These are phyloP conservation scores for Peronospora destructor DNA, from an alignment of 352 stramenopile genomes.

Conservation along the genomic window DNA sequence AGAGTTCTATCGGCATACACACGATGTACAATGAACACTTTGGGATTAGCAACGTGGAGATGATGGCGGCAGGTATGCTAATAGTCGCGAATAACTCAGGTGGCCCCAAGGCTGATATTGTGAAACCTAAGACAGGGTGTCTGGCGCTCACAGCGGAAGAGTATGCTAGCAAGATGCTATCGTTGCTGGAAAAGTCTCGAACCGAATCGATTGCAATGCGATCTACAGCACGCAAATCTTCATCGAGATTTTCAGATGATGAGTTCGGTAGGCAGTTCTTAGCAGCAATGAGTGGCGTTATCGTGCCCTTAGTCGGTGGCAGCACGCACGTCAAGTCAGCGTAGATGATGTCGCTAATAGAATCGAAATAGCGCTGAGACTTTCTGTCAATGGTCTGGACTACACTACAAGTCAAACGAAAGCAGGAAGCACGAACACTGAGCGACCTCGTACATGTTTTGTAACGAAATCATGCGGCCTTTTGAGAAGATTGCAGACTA, in stretches of 20 bases:
- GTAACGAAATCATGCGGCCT: neutral
- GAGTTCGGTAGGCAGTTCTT: constrained; percentile 64
- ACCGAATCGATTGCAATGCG: constrained; percentile 36
- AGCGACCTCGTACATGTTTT: constrained; percentile 9
- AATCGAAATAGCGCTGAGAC: neutral
- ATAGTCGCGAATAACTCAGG: constrained; percentile 96
- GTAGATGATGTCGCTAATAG: constrained; percentile 9
- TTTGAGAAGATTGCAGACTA: constrained; percentile 4
- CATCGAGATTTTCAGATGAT: constrained; percentile 66
- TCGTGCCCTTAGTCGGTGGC: constrained; percentile 11
- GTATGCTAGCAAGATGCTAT: constrained; percentile 81
- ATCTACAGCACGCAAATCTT: constrained; percentile 33
- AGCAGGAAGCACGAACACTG: neutral
- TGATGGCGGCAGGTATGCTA: constrained; percentile 96
- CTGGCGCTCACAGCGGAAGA: constrained; percentile 83
- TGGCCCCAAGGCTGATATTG: constrained; percentile 92
- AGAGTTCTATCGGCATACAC: constrained; percentile 92
- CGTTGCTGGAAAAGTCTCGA: constrained; percentile 38
- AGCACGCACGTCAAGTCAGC: constrained; percentile 13
- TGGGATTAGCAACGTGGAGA: constrained; percentile 99
- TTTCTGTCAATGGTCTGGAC: neutral
- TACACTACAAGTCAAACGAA: neutral
- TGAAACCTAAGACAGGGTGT: constrained; percentile 70
- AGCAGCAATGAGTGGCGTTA: constrained; percentile 32
- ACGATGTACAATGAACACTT: constrained; percentile 99